Percentiles rank a stretch among this genome's conserved stretches.
phyloP scores from a whole-genome alignment of 2,329 filamentous ascomycete genomes.

The Ceratocystis huliohia region DNA sequence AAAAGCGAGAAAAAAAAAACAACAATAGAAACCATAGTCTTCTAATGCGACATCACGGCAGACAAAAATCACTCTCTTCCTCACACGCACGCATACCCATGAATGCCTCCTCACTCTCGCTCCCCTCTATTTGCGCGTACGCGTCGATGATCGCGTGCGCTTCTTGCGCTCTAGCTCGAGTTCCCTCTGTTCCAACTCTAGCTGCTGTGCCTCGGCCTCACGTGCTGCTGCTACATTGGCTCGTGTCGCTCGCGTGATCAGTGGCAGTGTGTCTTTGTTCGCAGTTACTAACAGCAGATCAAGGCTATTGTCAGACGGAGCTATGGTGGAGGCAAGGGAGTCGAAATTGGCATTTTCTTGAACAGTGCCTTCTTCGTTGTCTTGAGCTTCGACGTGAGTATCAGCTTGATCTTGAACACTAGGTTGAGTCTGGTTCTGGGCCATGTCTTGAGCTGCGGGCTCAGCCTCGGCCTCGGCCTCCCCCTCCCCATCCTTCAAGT shows the following conservation, averaged over 20 bases:
- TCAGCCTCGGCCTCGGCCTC: not conserved
- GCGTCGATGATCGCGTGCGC: conserved; percentile 23
- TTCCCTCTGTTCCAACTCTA: too few species aligned
- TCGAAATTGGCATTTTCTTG: not conserved
- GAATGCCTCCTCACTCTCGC: not conserved
- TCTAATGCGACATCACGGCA: not conserved
- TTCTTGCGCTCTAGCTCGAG: conserved; percentile 21
- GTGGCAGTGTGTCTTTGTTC: not conserved
- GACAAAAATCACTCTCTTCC: not conserved
- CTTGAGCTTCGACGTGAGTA: not conserved
- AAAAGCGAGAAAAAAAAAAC: not conserved
- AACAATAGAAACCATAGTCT: not conserved
- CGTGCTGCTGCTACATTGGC: conserved; percentile 16
- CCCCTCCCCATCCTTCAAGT: not conserved
- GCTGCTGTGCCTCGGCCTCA: conserved; percentile 5
- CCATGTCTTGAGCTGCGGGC: conserved; percentile 22
- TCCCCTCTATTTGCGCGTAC: conserved; percentile 20
- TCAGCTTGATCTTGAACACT: not conserved
- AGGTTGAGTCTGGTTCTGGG: not conserved
- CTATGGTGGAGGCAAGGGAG: too few species aligned
- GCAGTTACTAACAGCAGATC: too few species aligned
- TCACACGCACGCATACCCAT: not conserved
- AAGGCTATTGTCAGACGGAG: too few species aligned
- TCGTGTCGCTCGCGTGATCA: conserved; percentile 14
- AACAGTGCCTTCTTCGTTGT: not conserved